A percentile compares a stretch with the other conserved stretches of the same genome.
phyloP scores from a whole-genome alignment of 139 green algal genomes.

The Tetraselmis chui region DNA sequence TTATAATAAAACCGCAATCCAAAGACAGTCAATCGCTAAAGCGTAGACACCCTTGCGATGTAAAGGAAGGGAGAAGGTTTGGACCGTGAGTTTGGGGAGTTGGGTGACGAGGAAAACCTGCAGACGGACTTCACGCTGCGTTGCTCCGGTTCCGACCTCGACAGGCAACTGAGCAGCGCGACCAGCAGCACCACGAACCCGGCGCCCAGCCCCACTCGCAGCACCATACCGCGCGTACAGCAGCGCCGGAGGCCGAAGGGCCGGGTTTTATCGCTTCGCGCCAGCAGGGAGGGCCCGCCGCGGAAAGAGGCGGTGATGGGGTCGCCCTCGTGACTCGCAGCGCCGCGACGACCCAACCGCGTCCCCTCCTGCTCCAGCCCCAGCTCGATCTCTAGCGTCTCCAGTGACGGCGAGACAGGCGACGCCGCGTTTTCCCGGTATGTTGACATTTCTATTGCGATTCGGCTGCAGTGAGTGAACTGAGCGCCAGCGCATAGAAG shows the following conservation, averaged over 20 bases:
- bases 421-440: too few relatives aligned
- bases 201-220: background rate
- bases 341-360: background rate
- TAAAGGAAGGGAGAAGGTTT: too few relatives aligned
- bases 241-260: background rate
- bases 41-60: too few relatives aligned
- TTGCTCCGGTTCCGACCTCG: background rate
- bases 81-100: too few relatives aligned
- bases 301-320: background rate
- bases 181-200: background rate
- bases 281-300: background rate
- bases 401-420: background rate
- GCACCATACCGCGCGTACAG: background rate
- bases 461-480: too few relatives aligned
- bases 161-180: background rate
- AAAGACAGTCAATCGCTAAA: too few relatives aligned
- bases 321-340: background rate
- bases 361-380: background rate
- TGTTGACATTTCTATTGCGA: too few relatives aligned
- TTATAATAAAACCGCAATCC: too few relatives aligned
- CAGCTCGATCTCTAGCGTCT: background rate
- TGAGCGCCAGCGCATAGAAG: too few relatives aligned
- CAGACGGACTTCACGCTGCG: background rate
- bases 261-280: background rate
- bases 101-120: too few relatives aligned